These are phyloP conservation scores for Phylloporus sp. DNA, from an alignment of 768 basidiomycete genomes.

Conservation along the genomic window DNA sequence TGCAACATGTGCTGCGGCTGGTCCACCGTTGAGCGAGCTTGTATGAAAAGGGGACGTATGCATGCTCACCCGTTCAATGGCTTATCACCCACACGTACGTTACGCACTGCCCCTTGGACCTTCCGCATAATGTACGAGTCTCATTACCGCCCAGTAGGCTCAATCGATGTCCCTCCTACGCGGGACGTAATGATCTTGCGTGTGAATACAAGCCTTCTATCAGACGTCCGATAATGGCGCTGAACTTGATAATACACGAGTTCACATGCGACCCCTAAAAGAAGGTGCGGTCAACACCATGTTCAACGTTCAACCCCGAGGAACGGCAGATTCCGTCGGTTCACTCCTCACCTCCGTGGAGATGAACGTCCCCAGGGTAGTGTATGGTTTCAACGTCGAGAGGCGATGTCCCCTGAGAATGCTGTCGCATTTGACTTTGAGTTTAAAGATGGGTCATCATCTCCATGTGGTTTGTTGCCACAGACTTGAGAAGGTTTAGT, in stretches of 20 bases:
- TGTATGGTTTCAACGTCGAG: background rate
- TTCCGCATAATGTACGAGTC: constrained; percentile 13
- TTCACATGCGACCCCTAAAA: background rate
- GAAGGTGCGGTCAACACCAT: background rate
- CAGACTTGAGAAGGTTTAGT: background rate
- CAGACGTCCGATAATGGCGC: constrained; percentile 7
- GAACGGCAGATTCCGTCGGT: constrained; percentile 1
- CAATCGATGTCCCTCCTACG: constrained; percentile 5
- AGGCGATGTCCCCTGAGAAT: background rate
- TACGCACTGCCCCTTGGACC: constrained; percentile 8
- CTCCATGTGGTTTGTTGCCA: constrained; percentile 1
- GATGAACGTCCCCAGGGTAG: background rate
- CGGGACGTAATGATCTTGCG: constrained; percentile 16
- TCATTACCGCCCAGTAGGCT: constrained; percentile 14
- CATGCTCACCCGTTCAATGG: constrained; percentile 3
- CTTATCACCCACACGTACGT: constrained; percentile 7
- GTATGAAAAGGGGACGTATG: background rate
- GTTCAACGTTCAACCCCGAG: constrained; percentile 4
- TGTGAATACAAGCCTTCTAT: constrained; percentile 8
- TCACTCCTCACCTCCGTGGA: background rate
- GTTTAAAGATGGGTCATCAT: background rate
- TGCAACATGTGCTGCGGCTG: too few species aligned
- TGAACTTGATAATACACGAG: constrained; percentile 2
- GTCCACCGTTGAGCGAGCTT: too few species aligned
- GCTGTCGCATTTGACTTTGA: background rate